phyloP scores from a whole-genome alignment of 2,329 filamentous ascomycete species.

The Zasmidium angulare region DNA sequence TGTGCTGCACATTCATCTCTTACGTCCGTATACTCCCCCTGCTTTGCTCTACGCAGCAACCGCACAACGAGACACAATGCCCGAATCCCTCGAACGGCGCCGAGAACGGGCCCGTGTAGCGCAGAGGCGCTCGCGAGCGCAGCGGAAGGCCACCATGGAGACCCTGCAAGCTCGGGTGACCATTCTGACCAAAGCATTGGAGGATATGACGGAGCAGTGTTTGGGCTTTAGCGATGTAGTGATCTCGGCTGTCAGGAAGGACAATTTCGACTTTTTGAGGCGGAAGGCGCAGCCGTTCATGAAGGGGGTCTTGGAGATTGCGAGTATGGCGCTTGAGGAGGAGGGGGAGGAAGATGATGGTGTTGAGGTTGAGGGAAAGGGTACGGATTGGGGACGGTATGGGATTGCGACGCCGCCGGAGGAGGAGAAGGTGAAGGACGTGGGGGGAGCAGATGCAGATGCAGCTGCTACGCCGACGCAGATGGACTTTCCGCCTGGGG shows the following conservation, averaged over 20 bases:
- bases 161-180: neutral
- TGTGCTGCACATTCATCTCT: too few species aligned
- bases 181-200: neutral
- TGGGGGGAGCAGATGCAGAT: neutral
- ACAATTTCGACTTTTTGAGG: neutral
- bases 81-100: neutral
- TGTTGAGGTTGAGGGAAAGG: neutral
- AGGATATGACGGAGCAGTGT: neutral
- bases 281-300: neutral
- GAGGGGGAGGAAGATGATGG: neutral
- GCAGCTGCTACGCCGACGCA: neutral
- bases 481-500: too few species aligned
- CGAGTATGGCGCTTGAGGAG: neutral
- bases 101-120: neutral
- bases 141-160: neutral
- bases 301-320: neutral
- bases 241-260: neutral
- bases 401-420: neutral
- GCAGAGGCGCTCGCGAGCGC: neutral
- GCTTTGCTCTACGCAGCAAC: too few species aligned
- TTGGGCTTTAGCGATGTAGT: neutral
- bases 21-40: neutral
- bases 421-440: neutral
- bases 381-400: neutral
- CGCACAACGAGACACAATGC: neutral